Percentiles rank a stretch among this genome's conserved stretches.
Conservation (phyloP, 441 rosid genomes). For the Mallotus japonicus region DNA sequence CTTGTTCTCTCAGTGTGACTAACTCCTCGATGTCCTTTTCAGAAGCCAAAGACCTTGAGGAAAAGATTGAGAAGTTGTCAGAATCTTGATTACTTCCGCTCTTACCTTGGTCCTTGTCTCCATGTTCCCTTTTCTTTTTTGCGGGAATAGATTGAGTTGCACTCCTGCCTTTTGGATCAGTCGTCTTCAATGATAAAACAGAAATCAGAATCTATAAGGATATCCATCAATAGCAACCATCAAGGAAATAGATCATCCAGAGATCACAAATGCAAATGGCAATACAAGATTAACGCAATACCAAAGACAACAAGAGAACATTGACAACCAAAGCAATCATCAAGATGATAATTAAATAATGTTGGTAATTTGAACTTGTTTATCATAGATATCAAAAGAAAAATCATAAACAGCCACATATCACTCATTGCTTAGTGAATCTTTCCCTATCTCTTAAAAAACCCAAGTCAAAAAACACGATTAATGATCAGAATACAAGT, state of each 20-base stretch:
- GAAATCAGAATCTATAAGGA: constrained; percentile 8
- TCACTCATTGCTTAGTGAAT: background rate
- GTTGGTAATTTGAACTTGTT: too few species aligned
- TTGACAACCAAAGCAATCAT: background rate
- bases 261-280: background rate
- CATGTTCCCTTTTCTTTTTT: constrained; percentile 63
- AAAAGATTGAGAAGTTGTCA: constrained; percentile 40
- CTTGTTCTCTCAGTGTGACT: constrained; percentile 54
- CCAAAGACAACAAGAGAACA: background rate
- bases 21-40: constrained; percentile 66
- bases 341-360: background rate
- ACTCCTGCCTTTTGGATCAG: constrained; percentile 58
- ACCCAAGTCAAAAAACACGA: background rate
- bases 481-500: background rate
- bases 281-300: background rate
- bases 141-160: constrained; percentile 52
- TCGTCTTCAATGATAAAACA: constrained; percentile 32
- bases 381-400: too few species aligned
- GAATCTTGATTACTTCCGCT: constrained; percentile 42
- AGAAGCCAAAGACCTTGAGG: constrained; percentile 46
- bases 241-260: background rate
- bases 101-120: constrained; percentile 46
- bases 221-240: background rate
- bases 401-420: background rate
- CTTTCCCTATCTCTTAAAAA: background rate